Evolutionary conservation across 768 basidiomycete genomes (phyloP), one percentile per base, ranked within the genome.

Genomic region (Collybia sordida): DNA sequence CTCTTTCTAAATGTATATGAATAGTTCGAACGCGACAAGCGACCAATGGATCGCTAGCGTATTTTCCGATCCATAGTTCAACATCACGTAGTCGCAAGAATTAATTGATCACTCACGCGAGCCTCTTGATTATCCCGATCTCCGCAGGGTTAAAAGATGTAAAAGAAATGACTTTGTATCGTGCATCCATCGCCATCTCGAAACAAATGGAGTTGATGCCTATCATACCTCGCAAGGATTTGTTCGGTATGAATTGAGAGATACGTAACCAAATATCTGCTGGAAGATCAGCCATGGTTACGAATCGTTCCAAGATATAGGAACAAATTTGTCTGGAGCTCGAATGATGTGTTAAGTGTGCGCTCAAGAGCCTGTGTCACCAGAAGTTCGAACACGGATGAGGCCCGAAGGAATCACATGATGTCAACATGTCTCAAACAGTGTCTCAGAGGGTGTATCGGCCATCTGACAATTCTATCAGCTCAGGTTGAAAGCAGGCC

Each of bases 231-330:
- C 27, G 38, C 6, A 72, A 52, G 1, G 62, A 55, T 23, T 63
- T 59, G 3, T 67, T 54, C 4, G 64, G 62, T 8, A 72, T 45
- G 37, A 64, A 68, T 15, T 59, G 45, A 3, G 63, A 50, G 39
- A 72, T 59, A 8, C 64, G 54, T 25, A 69, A 57, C 68, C 64
- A 70, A 11, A 74, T 44, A 37, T 74, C 71, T 2, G 56, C 46
- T 4, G 72, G 71, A 17, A 72, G 54, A 19, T 36, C 49, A 38
- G 48, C 23, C 58, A 55, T 62, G 25, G 17, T 12, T 11, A 25
- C 21, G 45, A 38, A n/a, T 38, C 36, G 6, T 7, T 15, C 31
- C 36, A 7, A 25, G 36, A 18, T 19, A 24, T 21, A 17, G 19
- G 18, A 38, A 47, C n/a, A n/a, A n/a, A n/a, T n/a, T n/a, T n/a